Evolutionary conservation across 306 rosid genomes (phyloP), one percentile per base, ranked within the genome.

Genomic region (Castanea crenata): DNA sequence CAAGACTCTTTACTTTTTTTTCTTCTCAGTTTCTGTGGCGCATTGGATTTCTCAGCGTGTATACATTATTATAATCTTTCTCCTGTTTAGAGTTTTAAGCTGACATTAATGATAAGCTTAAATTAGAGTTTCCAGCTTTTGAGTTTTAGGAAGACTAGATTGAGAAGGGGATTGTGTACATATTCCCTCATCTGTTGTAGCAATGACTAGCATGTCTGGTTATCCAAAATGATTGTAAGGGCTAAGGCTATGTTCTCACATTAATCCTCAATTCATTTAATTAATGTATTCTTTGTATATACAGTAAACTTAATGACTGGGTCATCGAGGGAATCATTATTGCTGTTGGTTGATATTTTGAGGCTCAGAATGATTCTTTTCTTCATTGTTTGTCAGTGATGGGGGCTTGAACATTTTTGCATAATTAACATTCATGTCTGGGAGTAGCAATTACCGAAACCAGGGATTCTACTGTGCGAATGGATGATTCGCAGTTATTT

Each of bases 21-120:
- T 2, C 46, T 81, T 82, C 79, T 56, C 83, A 73, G 86, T 82
- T 76, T 81, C 70, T 75, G 10, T 78, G 89, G 83, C 84, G 71
- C 84, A 57, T 74, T 76, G 85, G 87, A 83, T 89, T 72, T 75
- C 87, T 85, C 81, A 52, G 76, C 81, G 27, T 88, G 87, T 83
- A 78, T 72, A 68, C 79, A 69, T 74, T 81, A 58, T 59, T 82
- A 75, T 67, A 13, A 63, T 55, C 54, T 62, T 69, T 67, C 68
- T 71, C 49, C 41, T 34, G 11, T 25, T 35, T 38, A 32, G 73
- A 64, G 72, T 10, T 21, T 49, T 2, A 20, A 8, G 83, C 58
- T 80, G 44, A 46, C 38, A 65, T 58, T 34, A 52, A 49, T 76
- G 29, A 12, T 55, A 27, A 74, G 79, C 69, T 71, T 51, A 49